Percentiles rank a stretch among this genome's conserved stretches.
phyloP scores from a whole-genome alignment of 2,329 filamentous ascomycete species.

The Fusarium brevicatenulatum region DNA sequence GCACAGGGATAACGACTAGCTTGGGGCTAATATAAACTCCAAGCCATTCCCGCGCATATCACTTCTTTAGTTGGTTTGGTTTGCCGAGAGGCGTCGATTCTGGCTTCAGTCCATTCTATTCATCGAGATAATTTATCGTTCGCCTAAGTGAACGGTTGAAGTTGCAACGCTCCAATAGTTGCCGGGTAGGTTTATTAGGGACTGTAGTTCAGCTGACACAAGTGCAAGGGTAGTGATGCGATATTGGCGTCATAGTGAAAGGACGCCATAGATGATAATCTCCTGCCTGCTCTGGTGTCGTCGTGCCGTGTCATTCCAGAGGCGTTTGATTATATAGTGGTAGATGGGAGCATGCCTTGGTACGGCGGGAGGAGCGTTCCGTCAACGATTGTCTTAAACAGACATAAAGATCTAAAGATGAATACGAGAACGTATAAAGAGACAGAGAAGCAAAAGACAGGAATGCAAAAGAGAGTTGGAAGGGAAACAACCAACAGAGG shows the following conservation, averaged over 20 bases:
- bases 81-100: neutral
- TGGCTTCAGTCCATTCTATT: neutral
- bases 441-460: neutral
- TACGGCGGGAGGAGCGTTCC: neutral
- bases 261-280: neutral
- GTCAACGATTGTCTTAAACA: neutral
- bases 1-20: neutral
- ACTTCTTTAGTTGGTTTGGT: neutral
- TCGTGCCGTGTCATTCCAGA: neutral
- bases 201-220: neutral
- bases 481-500: neutral
- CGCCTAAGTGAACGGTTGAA: too few relatives aligned
- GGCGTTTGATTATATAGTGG: neutral
- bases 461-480: neutral
- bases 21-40: neutral
- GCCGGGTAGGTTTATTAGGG: neutral
- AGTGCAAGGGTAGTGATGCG: neutral
- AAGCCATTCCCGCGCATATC: neutral
- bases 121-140: neutral
- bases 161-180: neutral
- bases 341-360: neutral
- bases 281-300: neutral
- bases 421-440: neutral
- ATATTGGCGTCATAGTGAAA: neutral
- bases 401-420: neutral